phyloP scores from a whole-genome alignment of 1,284 basidiomycete genomes.

The Marasmius fiardii region DNA sequence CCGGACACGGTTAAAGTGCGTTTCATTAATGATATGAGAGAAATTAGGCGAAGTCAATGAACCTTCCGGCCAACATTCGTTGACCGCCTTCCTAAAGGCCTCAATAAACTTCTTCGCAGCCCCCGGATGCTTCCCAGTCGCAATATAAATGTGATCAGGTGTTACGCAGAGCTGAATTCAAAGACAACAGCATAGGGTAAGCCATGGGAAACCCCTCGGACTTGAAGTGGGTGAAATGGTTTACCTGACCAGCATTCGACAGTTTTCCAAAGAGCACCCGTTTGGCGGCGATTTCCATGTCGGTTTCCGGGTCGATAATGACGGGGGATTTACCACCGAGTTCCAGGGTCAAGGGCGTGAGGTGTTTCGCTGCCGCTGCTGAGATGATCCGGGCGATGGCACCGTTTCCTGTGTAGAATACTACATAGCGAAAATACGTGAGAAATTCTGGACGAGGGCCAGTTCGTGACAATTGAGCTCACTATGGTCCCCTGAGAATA shows the following conservation, averaged over 20 bases:
- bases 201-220: slow-evolving; percentile 1
- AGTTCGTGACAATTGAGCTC: slow-evolving; percentile 14
- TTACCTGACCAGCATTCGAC: slow-evolving; percentile 48
- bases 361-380: slow-evolving; percentile 64
- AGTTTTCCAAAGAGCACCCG: slow-evolving; percentile 56
- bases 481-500: slow-evolving; percentile 6
- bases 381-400: slow-evolving; percentile 64
- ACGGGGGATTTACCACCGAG: slow-evolving; percentile 45
- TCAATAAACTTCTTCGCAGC: slow-evolving; percentile 43
- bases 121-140: slow-evolving; percentile 34
- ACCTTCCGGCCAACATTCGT: slow-evolving; percentile 34
- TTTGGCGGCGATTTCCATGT: slow-evolving; percentile 35
- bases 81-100: slow-evolving; percentile 39
- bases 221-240: slow-evolving; percentile 21
- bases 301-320: slow-evolving; percentile 44
- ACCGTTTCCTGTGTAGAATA: slow-evolving; percentile 48
- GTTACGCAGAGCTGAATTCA: slow-evolving; percentile 62
- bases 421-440: too few relatives aligned
- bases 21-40: slow-evolving; percentile 42
- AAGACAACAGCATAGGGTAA: neutral
- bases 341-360: slow-evolving; percentile 69
- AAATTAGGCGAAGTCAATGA: slow-evolving; percentile 37
- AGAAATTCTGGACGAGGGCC: neutral
- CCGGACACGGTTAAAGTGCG: slow-evolving; percentile 51
- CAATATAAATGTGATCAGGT: slow-evolving; percentile 63